A percentile compares a stretch with the other conserved stretches of the same genome.
These are phyloP conservation scores for Delonix regia DNA, from an alignment of 306 rosid genomes.

Conservation along the genomic window DNA sequence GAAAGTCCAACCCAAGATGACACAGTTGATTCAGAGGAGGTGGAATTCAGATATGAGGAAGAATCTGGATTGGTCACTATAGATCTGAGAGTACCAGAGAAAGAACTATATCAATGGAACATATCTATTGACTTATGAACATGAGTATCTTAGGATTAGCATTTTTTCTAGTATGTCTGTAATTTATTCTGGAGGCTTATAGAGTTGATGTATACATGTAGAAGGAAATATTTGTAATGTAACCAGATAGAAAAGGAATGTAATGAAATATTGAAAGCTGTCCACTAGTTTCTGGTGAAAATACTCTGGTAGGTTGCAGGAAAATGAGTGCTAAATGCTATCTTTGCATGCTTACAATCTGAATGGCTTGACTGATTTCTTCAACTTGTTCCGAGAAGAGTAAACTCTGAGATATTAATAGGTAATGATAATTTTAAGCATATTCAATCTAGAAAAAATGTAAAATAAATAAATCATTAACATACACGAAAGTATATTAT, in stretches of 20 bases:
- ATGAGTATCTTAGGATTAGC: background rate
- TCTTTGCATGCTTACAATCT: background rate
- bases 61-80: slow-evolving; percentile 60
- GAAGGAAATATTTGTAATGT: background rate
- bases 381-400: background rate
- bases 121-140: slow-evolving; percentile 48
- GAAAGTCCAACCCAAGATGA: slow-evolving; percentile 61
- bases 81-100: slow-evolving; percentile 54
- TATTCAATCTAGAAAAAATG: too few relatives aligned
- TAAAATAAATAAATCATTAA: too few relatives aligned
- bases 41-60: slow-evolving; percentile 60
- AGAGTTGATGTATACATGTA: background rate
- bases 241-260: background rate
- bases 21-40: slow-evolving; percentile 59
- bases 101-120: slow-evolving; percentile 72
- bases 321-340: background rate
- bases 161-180: background rate
- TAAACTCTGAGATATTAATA: background rate
- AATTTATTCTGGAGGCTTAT: background rate
- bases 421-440: too few relatives aligned
- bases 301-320: background rate
- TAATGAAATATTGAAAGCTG: background rate
- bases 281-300: background rate
- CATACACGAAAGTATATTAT: too few relatives aligned
- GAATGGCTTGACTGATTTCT: background rate